phyloP scores from a whole-genome alignment of 169 alveolate genomes.

The Cryptosporidium felis region DNA sequence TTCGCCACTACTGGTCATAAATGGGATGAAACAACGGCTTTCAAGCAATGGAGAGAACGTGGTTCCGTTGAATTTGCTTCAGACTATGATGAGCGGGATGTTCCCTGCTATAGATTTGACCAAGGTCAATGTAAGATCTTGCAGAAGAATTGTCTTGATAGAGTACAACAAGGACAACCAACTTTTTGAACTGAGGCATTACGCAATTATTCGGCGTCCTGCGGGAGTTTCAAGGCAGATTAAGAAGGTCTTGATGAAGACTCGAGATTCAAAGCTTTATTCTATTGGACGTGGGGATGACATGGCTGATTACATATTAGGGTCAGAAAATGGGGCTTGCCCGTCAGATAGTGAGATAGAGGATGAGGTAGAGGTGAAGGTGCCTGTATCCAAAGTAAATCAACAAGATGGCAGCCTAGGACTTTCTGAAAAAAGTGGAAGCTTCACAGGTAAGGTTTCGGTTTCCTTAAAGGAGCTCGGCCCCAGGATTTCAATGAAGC shows the following conservation, averaged over 20 bases:
- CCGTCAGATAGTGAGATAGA: slow-evolving; percentile 62
- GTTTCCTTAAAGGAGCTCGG: slow-evolving; percentile 75
- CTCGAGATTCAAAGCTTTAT: slow-evolving; percentile 17
- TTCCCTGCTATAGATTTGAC: slow-evolving; percentile 72
- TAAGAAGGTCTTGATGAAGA: slow-evolving; percentile 48
- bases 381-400: background rate
- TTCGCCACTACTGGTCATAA: slow-evolving; percentile 74
- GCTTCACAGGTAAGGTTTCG: slow-evolving; percentile 58
- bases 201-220: slow-evolving; percentile 73
- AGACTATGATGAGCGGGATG: slow-evolving; percentile 66
- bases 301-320: slow-evolving; percentile 56
- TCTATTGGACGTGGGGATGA: slow-evolving; percentile 57
- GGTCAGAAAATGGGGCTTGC: slow-evolving; percentile 26
- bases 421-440: slow-evolving; percentile 55
- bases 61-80: slow-evolving; percentile 44
- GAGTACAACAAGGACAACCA: slow-evolving; percentile 3
- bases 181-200: slow-evolving; percentile 68
- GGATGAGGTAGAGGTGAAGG: slow-evolving; percentile 39
- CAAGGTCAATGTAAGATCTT: slow-evolving; percentile 60
- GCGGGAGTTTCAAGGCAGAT: slow-evolving; percentile 73
- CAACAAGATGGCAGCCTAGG: slow-evolving; percentile 5
- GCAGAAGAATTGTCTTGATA: slow-evolving; percentile 73
- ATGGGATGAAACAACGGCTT: slow-evolving; percentile 57
- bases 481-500: slow-evolving; percentile 73
- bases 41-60: background rate